Conservation (phyloP, 1,139 yeast genomes). For the Nadsonia commutata region DNA sequence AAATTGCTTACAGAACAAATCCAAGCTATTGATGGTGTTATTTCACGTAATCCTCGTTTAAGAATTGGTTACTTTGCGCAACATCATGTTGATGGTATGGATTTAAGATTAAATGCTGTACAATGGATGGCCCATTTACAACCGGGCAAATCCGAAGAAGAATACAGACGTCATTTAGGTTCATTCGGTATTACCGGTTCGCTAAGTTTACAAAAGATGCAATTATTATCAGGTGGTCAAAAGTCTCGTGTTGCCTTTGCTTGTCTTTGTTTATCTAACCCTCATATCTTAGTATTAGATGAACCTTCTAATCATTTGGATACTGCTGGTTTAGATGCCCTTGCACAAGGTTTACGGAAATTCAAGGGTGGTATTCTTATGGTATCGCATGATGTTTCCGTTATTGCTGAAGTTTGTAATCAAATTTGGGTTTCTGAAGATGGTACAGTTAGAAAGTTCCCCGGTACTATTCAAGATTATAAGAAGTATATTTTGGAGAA, state of each 20-base stretch:
- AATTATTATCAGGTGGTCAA: slow-evolving; percentile 89
- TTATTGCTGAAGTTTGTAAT: slow-evolving; percentile 75
- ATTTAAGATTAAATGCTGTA: slow-evolving; percentile 71
- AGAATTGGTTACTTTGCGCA: slow-evolving; percentile 98
- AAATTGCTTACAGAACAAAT: slow-evolving; percentile 71
- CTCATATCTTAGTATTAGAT: slow-evolving; percentile 86
- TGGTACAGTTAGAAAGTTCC: slow-evolving; percentile 64
- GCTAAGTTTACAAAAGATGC: slow-evolving; percentile 82
- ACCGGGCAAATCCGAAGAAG: slow-evolving; percentile 95
- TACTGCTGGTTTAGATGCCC: slow-evolving; percentile 93
- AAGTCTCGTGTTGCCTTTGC: slow-evolving; percentile 98
- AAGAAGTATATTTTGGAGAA: slow-evolving; percentile 69
- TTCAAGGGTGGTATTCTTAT: slow-evolving; percentile 92
- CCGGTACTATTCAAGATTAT: slow-evolving; percentile 75
- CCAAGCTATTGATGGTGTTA: slow-evolving; percentile 58
- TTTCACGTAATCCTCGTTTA: slow-evolving; percentile 68
- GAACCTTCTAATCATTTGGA: slow-evolving; percentile 99
- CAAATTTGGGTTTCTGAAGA: slow-evolving; percentile 93
- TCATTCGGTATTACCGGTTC: slow-evolving; percentile 95
- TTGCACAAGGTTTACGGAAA: slow-evolving; percentile 71
- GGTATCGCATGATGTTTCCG: slow-evolving; percentile 95
- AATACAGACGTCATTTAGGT: slow-evolving; percentile 90
- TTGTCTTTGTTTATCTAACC: slow-evolving; percentile 74
- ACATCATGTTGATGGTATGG: slow-evolving; percentile 98
- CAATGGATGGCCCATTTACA: slow-evolving; percentile 82